These are phyloP conservation scores for Populus trichocarpa DNA, from an alignment of 441 rosid species.

Conservation along the genomic window DNA sequence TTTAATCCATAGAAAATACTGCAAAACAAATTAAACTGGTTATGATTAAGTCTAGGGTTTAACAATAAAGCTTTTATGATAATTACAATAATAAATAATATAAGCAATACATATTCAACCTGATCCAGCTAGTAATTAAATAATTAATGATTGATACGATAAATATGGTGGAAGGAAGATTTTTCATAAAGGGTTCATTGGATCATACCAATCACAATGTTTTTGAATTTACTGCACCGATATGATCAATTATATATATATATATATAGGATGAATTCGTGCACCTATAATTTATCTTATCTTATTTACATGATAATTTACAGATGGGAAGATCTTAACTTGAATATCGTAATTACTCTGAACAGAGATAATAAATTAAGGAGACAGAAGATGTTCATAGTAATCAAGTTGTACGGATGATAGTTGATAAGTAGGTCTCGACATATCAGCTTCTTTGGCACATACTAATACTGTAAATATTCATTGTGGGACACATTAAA, in stretches of 20 bases:
- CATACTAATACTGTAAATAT: not conserved
- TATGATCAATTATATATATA: too few species aligned
- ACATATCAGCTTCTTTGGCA: slow-evolving; percentile 11
- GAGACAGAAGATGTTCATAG: not conserved
- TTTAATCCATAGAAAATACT: not conserved
- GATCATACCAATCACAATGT: too few species aligned
- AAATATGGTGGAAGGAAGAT: too few species aligned
- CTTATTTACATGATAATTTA: too few species aligned
- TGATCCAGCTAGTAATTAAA: not conserved
- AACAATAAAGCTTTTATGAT: not conserved
- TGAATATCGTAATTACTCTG: too few species aligned
- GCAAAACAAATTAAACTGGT: not conserved
- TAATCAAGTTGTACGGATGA: not conserved
- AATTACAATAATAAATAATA: too few species aligned
- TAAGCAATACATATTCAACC: not conserved
- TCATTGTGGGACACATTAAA: slow-evolving; percentile 18
- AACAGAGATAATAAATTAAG: not conserved
- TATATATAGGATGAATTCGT: too few species aligned
- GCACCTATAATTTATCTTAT: too few species aligned
- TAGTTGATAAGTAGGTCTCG: not conserved
- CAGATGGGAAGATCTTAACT: too few species aligned
- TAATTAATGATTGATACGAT: too few species aligned
- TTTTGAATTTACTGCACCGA: too few species aligned
- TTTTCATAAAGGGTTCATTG: too few species aligned
- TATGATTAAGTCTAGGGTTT: not conserved